Conservation (phyloP, 106 monocot genomes). For the Allium cepa region DNA sequence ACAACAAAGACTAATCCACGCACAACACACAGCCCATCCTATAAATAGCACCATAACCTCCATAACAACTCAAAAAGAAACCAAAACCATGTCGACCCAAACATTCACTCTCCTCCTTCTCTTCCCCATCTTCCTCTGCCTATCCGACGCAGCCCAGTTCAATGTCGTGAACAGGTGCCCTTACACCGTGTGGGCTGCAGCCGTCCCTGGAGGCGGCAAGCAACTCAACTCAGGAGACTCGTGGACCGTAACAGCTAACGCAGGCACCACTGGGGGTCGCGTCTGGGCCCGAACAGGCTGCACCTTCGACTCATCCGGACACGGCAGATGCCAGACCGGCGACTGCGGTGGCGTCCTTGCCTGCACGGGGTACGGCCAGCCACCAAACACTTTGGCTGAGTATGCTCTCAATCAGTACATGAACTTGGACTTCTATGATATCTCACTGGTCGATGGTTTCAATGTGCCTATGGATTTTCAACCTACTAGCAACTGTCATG, state of each 20-base stretch:
- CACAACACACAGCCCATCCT: neutral
- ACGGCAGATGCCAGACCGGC: slow-evolving; percentile 32
- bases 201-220: slow-evolving; percentile 16
- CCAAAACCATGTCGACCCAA: neutral
- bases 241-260: slow-evolving; percentile 6
- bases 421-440: slow-evolving; percentile 33
- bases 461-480: slow-evolving; percentile 34
- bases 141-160: slow-evolving; percentile 9
- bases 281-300: slow-evolving; percentile 53
- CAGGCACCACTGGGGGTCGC: slow-evolving; percentile 18
- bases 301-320: slow-evolving; percentile 26
- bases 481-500: slow-evolving; percentile 1
- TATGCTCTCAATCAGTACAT: slow-evolving; percentile 10
- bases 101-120: slow-evolving; percentile 1
- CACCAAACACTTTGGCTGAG: slow-evolving; percentile 36
- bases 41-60: neutral
- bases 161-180: slow-evolving; percentile 14
- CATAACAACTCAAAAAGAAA: neutral
- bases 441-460: slow-evolving; percentile 37
- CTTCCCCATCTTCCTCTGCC: neutral
- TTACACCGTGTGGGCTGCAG: slow-evolving; percentile 22
- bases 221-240: slow-evolving; percentile 14
- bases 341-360: slow-evolving; percentile 35
- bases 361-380: slow-evolving; percentile 16
- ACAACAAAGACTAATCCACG: too few species aligned